Conservation (phyloP, 2,329 filamentous ascomycete genomes). For the Penicillium hordei region DNA sequence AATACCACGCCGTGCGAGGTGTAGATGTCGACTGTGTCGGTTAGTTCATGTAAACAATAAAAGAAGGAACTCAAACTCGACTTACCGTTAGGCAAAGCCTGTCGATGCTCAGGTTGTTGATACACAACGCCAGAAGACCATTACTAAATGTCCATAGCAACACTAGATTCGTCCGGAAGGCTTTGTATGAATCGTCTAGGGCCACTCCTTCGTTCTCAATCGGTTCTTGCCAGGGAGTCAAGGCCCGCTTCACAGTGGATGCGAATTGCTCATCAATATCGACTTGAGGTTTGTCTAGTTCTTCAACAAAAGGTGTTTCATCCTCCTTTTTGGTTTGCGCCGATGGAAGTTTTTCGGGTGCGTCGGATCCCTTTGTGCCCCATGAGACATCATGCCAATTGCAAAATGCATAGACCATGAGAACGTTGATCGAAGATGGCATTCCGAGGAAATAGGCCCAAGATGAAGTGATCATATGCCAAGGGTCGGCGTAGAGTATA, state of each 20-base stretch:
- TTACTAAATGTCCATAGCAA: constrained; percentile 93
- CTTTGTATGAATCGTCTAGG: constrained; percentile 95
- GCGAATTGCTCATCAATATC: constrained; percentile 97
- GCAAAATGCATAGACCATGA: constrained; percentile 98
- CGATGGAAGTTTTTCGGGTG: constrained; percentile 82
- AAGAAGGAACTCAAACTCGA: neutral
- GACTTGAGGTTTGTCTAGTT: constrained; percentile 89
- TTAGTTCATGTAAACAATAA: neutral
- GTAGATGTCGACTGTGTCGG: constrained; percentile 1
- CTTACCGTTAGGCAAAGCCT: constrained; percentile 22
- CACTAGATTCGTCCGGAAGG: constrained; percentile 91
- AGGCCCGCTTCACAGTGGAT: constrained; percentile 84
- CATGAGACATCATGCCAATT: constrained; percentile 99
- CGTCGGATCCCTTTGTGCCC: constrained; percentile 97
- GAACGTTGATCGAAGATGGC: constrained; percentile 95
- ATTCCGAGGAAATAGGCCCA: constrained; percentile 84
- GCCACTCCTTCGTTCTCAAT: constrained; percentile 76
- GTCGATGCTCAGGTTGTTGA: constrained; percentile 66
- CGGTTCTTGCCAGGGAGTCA: constrained; percentile 74
- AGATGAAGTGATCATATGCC: constrained; percentile 99
- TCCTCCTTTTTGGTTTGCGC: constrained; percentile 83
- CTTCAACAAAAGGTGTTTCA: constrained; percentile 82
- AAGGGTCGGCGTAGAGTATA: constrained; percentile 93
- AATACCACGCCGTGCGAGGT: constrained; percentile 15
- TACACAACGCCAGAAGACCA: constrained; percentile 73